phyloP scores from a whole-genome alignment of 2,329 filamentous ascomycete species.

The Penicillium sp. region DNA sequence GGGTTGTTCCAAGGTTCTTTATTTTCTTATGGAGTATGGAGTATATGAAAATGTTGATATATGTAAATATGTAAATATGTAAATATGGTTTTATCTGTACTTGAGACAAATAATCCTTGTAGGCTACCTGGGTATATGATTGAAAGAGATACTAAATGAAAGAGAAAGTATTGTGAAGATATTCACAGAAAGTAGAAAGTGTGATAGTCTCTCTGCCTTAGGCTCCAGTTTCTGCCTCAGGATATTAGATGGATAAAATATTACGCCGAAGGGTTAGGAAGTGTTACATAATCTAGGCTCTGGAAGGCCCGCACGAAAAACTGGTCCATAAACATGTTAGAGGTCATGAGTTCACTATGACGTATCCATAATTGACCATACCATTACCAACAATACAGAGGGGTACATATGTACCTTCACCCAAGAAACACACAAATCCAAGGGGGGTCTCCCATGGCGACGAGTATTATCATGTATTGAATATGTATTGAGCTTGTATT shows the following conservation, averaged over 20 bases:
- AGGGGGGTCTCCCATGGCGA: neutral
- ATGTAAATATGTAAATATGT: too few species aligned
- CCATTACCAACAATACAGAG: too few species aligned
- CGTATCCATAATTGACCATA: neutral
- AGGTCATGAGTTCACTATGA: slow-evolving; percentile 18
- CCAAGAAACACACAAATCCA: neutral
- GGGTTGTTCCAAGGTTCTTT: neutral
- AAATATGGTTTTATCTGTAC: too few species aligned
- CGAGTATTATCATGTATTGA: neutral
- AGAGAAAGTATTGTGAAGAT: neutral
- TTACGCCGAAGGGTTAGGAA: neutral
- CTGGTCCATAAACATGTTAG: too few species aligned
- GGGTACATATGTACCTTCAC: too few species aligned
- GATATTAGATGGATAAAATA: neutral
- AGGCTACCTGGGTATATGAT: too few species aligned
- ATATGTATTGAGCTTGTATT: too few species aligned
- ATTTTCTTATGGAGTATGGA: neutral
- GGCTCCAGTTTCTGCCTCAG: neutral
- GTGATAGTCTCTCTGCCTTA: neutral
- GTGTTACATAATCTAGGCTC: neutral
- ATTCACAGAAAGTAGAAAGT: neutral
- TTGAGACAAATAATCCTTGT: too few species aligned
- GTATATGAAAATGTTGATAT: too few species aligned
- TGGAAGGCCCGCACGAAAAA: too few species aligned
- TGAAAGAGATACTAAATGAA: neutral